Evolutionary conservation across 768 basidiomycete species (phyloP), one percentile per base, ranked within the genome.

Genomic region (Termitomyces sp.): DNA sequence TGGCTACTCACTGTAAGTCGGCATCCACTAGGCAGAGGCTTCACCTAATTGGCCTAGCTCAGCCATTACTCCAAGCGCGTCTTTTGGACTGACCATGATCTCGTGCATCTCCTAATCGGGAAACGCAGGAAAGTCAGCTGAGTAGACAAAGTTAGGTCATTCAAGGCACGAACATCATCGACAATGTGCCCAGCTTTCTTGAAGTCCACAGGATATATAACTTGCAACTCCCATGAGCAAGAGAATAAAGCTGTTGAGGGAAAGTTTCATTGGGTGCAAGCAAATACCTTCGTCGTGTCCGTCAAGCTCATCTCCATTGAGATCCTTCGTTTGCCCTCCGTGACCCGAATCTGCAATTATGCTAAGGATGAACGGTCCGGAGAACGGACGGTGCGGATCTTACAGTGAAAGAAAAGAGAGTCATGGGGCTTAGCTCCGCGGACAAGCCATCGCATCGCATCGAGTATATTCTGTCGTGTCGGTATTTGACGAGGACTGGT

Each of bases 131-230:
- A 13, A 34, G 34, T 34, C 14, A 47, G 53, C 37, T 54, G 32
- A 54, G 20, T 24, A 16, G 20, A 20, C 42, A 39, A 40, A 37
- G 33, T 30, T 24, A 20, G 13, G 34, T 32, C 37, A 39, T 22
- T 32, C 22, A 33, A 30, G 42, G 27, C n/a, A 70, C 78, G 12
- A 51, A 82, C 82, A 68, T 84, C 82, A 64, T 84, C 96, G 18
- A 93, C 73, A 55, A 99, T 95, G 55, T 89, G 80, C 0, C 93
- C 91, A 0, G 76, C 75, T 42, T 75, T 72, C 75, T 91, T 82
- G 76, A 86, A 91, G 71, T 99, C 96, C 20, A 95, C 68, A 0
- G 96, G 97, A 68, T 86, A 98, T 63, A 98, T 95, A 26, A 87
- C 89, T 89, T 44, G 14, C 1, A 33, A 39, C 1, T 32, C 48